Conservation (phyloP, 768 basidiomycete genomes). For the Tylopilus plumbeoviolaceoides region DNA sequence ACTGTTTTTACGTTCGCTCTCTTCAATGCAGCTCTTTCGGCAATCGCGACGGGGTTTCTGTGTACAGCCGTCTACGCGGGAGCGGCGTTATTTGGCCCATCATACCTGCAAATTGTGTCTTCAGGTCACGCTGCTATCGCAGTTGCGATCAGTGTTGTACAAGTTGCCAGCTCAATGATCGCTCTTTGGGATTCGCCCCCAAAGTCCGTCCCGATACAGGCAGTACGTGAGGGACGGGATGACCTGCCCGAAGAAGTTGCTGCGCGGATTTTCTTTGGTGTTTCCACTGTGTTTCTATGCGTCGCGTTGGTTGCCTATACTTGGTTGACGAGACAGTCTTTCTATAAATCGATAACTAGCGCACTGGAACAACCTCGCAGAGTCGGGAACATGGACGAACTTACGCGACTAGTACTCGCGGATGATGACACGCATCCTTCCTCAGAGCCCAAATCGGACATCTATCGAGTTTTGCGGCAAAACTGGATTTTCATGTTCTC, state of each 20-base stretch:
- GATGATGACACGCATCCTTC: background rate
- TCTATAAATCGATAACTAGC: background rate
- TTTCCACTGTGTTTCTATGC: background rate
- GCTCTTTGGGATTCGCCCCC: background rate
- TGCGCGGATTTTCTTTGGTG: background rate
- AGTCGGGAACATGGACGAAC: background rate
- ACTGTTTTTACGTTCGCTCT: background rate
- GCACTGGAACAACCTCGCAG: background rate
- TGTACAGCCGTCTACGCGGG: background rate
- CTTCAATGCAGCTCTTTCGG: background rate
- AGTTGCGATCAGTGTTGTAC: background rate
- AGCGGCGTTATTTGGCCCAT: background rate
- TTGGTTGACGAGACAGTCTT: background rate
- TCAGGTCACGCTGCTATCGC: background rate
- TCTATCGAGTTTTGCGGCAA: background rate
- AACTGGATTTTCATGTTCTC: slow-evolving; percentile 2
- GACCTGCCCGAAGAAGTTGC: background rate
- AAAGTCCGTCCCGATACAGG: background rate
- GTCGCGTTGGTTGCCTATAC: background rate
- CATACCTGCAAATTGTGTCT: background rate
- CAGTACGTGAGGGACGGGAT: background rate
- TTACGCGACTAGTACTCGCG: background rate
- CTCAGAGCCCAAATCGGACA: background rate
- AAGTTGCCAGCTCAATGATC: background rate
- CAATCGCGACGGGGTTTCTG: background rate